Base-by-base conservation (phyloP, 345 rosid genomes). In the Eucalyptus pauciflora region DNA sequence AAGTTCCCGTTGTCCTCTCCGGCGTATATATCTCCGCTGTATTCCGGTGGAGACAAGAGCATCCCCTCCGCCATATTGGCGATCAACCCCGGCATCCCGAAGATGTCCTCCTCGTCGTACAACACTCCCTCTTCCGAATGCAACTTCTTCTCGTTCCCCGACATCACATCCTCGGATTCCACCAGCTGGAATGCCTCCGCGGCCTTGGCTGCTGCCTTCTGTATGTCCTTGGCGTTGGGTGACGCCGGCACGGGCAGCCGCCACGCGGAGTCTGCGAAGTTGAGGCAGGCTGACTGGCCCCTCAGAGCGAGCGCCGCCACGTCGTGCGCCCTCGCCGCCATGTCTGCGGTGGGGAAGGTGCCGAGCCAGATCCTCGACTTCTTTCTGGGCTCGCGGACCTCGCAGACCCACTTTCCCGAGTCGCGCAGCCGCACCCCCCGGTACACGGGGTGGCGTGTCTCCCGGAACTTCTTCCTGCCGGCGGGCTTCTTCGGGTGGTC, bases 251-350 rank as follows among this genome's bases (percentile, higher is more conserved):
- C 87, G 1, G 97, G 96, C 43, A 96, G 95, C 86, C 94, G 76
- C 97, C 97, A 97, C 0, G 93, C 92, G 2, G 99, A 97, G 92
- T 97, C 99, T 1, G 98, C 99, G 29, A 96, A 97, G 92, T 97
- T 96, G 60, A 96, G 93, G 91, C 99, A 97, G 24, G 97, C 98
- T 6, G 93, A 91, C 25, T 94, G 90, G 1, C 99, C 99, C 91
- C 96, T 94, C 79, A 97, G 88, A 0, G 99, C 95, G 1, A 96
- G 89, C 14, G 95, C 98, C 3, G 99, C 99, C 88, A 97, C 99
- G 58, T 96, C 98, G 50, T 96, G 99, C 2, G 99, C 99, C 50
- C 99, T 93, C 41, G 98, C 99, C 3, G 99, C 99, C 99, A 96
- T 97, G 90, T 97, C 98, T 2, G 93, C 94, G 0, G 96, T 95